phyloP scores from a whole-genome alignment of 108 stramenopile species.

The Nannochloropsis gaditana region DNA sequence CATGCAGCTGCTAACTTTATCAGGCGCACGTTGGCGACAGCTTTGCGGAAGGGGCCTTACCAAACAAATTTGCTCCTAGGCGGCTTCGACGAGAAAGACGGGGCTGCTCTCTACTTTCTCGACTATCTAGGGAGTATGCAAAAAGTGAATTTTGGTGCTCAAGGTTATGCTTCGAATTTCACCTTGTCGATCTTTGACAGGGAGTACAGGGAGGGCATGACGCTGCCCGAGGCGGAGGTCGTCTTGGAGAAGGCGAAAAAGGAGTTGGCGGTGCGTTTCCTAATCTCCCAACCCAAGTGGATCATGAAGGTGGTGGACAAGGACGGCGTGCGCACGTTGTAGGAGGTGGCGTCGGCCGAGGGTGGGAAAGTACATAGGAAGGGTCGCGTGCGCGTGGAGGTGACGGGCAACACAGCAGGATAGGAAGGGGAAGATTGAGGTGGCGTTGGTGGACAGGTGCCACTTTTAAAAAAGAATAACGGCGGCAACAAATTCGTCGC shows the following conservation, averaged over 20 bases:
- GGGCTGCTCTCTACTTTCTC: conserved; percentile 70
- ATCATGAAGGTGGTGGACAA: conserved; percentile 87
- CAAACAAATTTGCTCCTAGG: conserved; percentile 89
- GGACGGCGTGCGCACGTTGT: conserved; percentile 57
- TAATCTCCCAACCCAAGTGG: conserved; percentile 86
- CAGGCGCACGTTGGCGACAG: conserved; percentile 75
- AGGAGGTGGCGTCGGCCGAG: background rate
- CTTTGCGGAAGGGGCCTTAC: conserved; percentile 88
- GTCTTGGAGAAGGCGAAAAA: conserved; percentile 77
- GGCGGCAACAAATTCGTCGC: too few species aligned
- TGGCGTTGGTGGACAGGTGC: too few species aligned
- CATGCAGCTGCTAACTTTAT: conserved; percentile 88
- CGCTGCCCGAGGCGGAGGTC: conserved; percentile 67
- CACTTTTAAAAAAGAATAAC: too few species aligned
- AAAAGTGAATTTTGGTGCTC: conserved; percentile 58
- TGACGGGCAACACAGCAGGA: background rate
- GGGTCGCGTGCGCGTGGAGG: background rate
- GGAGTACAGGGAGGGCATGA: conserved; percentile 72
- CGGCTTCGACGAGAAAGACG: conserved; percentile 67
- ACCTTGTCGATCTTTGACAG: conserved; percentile 87
- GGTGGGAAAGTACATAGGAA: background rate
- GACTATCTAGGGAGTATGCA: conserved; percentile 83
- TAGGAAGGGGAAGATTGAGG: background rate
- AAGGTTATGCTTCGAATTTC: conserved; percentile 89
- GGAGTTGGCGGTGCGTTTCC: conserved; percentile 77